These are phyloP conservation scores for Sarcodon sp. DNA, from an alignment of 768 basidiomycete species.

Conservation along the genomic window DNA sequence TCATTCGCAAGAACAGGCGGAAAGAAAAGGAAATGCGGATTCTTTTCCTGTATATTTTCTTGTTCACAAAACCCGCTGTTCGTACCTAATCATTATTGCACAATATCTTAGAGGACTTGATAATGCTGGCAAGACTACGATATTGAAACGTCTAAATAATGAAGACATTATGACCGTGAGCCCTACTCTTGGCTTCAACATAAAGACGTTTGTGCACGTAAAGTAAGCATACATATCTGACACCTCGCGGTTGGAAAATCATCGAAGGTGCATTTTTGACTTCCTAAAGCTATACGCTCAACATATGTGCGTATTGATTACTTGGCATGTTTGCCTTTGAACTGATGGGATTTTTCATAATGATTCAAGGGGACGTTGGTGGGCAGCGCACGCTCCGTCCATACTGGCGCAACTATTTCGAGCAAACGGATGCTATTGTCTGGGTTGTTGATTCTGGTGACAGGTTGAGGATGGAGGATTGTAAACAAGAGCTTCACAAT, in stretches of 20 bases:
- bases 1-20: constrained; percentile 90
- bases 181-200: constrained; percentile 97
- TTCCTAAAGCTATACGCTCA: constrained; percentile 50
- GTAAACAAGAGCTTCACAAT: constrained; percentile 74
- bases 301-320: constrained; percentile 49
- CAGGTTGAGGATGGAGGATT: constrained; percentile 81
- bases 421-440: constrained; percentile 94
- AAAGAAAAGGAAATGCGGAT: constrained; percentile 97
- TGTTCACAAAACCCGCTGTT: neutral
- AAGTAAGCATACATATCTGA: constrained; percentile 40
- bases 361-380: constrained; percentile 83
- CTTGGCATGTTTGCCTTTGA: neutral
- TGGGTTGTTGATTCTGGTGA: constrained; percentile 99
- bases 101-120: constrained; percentile 67
- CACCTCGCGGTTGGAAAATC: neutral
- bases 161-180: constrained; percentile 84
- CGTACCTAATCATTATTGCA: neutral
- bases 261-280: neutral
- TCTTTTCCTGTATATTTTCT: constrained; percentile 63
- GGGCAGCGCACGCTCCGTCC: constrained; percentile 92
- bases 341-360: neutral
- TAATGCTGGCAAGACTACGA: constrained; percentile 98
- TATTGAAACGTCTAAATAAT: constrained; percentile 86
- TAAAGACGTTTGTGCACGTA: constrained; percentile 89
- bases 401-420: constrained; percentile 99